These are phyloP conservation scores for Dipteronia dyeriana DNA, from an alignment of 345 rosid genomes.

Conservation along the genomic window DNA sequence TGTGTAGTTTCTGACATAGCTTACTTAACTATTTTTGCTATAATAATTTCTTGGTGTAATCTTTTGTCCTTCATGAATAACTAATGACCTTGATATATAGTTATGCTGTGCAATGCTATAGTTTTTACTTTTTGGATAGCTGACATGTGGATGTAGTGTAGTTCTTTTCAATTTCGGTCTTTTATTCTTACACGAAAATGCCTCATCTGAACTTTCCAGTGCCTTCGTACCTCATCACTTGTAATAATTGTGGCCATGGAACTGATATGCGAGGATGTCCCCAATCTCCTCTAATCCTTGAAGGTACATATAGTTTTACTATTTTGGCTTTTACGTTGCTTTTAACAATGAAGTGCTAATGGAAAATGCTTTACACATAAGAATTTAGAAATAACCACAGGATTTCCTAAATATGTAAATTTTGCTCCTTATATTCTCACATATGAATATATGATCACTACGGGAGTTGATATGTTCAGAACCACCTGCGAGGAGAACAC, in stretches of 20 bases:
- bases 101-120: neutral
- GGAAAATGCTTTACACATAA: neutral
- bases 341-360: neutral
- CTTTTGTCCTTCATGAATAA: neutral
- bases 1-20: neutral
- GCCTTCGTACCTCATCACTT: constrained; percentile 67
- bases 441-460: neutral
- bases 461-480: neutral
- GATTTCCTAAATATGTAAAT: neutral
- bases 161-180: neutral
- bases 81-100: neutral
- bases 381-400: neutral
- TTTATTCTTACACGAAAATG: constrained; percentile 5
- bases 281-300: constrained; percentile 67
- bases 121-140: neutral
- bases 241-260: constrained; percentile 96
- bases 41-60: neutral
- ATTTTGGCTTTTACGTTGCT: constrained; percentile 7
- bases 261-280: constrained; percentile 95
- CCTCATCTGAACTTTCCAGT: constrained; percentile 37
- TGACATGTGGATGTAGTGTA: no score
- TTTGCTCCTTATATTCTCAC: no score
- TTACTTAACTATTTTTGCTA: neutral
- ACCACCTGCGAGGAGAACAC: neutral
- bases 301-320: constrained; percentile 49